Conservation (phyloP, 192 early-diverging fungal species). For the Haplosporangium gracile region DNA sequence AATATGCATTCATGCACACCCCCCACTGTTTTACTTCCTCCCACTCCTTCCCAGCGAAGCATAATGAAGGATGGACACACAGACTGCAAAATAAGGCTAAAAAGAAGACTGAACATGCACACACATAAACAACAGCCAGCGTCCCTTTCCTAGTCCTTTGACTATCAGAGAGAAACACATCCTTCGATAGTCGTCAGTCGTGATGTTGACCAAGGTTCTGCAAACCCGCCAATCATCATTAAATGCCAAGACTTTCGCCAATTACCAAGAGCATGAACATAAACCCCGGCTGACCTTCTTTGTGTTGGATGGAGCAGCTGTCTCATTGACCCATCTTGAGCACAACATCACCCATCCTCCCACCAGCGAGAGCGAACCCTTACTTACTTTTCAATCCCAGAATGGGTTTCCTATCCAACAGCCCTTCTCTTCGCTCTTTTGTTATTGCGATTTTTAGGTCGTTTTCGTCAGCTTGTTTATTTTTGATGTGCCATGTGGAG, state of each 20-base stretch:
- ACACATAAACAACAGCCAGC: neutral
- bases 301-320: neutral
- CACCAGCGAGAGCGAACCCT: neutral
- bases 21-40: neutral
- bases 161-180: neutral
- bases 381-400: neutral
- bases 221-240: neutral
- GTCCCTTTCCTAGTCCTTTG: neutral
- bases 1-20: neutral
- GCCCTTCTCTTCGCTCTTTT: neutral
- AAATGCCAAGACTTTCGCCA: constrained; percentile 6
- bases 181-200: neutral
- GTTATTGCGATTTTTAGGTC: too few relatives aligned
- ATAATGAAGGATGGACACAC: neutral
- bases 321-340: neutral
- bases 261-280: neutral
- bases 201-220: neutral
- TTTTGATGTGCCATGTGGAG: constrained; percentile 10
- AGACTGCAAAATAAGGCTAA: neutral
- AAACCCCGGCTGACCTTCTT: neutral
- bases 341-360: neutral
- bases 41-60: neutral
- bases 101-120: too few relatives aligned
- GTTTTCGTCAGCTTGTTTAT: neutral
- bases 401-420: neutral